phyloP scores from a whole-genome alignment of 1,284 basidiomycete species.

The Moesziomyces sp. region DNA sequence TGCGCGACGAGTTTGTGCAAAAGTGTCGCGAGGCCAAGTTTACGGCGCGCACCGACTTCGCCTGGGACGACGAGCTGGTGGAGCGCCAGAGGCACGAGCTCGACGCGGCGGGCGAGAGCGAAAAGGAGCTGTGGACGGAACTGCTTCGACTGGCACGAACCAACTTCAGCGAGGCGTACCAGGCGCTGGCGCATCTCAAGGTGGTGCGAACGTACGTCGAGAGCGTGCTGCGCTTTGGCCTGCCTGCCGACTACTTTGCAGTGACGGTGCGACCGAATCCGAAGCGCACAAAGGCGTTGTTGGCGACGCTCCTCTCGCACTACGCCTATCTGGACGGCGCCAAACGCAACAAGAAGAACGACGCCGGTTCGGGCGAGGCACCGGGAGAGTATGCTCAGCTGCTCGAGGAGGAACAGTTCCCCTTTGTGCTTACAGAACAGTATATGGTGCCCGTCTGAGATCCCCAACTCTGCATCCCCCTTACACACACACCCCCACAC shows the following conservation, averaged over 20 bases:
- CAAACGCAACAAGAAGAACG: conserved; percentile 15
- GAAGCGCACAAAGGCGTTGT: conserved; percentile 79
- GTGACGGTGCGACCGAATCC: conserved; percentile 82
- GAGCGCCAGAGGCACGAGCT: conserved; percentile 85
- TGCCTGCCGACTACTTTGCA: conserved; percentile 90
- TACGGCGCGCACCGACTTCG: conserved; percentile 86
- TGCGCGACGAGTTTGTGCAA: conserved; percentile 91
- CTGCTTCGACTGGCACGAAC: conserved; percentile 90
- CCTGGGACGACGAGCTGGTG: conserved; percentile 87
- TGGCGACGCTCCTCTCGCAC: conserved; percentile 79
- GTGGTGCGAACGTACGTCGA: conserved; percentile 91
- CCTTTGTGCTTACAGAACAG: conserved; percentile 64
- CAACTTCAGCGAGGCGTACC: conserved; percentile 97
- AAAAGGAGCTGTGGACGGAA: conserved; percentile 99
- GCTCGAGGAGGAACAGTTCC: conserved; percentile 63
- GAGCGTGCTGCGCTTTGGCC: conserved; percentile 92
- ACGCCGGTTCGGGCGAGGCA: conserved; percentile 36
- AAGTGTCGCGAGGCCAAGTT: conserved; percentile 98
- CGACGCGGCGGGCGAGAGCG: conserved; percentile 81
- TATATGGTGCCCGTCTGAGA: conserved; percentile 46
- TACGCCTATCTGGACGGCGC: conserved; percentile 81
- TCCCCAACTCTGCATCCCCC: no score
- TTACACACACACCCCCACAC: no score
- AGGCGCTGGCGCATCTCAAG: conserved; percentile 93
- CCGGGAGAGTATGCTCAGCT: conserved; percentile 64